phyloP scores from a whole-genome alignment of 2,329 filamentous ascomycete genomes.

The Ceratocystis diversiconidia region DNA sequence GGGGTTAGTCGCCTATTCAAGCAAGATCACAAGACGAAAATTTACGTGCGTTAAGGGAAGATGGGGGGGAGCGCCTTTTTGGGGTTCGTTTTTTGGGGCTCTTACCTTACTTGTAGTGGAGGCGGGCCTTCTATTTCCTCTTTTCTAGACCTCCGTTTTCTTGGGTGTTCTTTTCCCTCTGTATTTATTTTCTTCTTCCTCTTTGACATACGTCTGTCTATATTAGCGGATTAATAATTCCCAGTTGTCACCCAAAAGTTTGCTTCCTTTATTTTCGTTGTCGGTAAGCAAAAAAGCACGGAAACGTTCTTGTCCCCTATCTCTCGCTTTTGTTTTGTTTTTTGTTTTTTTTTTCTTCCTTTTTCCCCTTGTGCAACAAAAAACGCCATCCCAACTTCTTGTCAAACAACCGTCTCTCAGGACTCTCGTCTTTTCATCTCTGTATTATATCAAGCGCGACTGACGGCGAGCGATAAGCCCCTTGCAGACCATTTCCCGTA shows the following conservation, averaged over 20 bases:
- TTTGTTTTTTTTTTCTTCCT: background rate
- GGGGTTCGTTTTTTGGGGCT: background rate
- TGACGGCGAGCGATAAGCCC: background rate
- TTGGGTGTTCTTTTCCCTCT: conserved; percentile 1
- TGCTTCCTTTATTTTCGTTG: conserved; percentile 2
- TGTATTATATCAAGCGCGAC: background rate
- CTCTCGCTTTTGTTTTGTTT: background rate
- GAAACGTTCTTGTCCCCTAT: background rate
- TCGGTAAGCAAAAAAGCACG: background rate
- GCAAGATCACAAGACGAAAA: too few relatives aligned
- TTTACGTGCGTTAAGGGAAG: too few relatives aligned
- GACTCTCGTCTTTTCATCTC: background rate
- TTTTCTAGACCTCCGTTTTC: background rate
- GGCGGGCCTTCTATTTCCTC: background rate
- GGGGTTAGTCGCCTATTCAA: too few relatives aligned
- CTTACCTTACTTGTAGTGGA: background rate
- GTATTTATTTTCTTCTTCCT: conserved; percentile 8
- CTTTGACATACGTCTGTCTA: conserved; percentile 6
- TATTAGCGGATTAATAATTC: conserved; percentile 9
- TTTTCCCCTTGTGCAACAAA: background rate
- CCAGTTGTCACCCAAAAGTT: conserved; percentile 12
- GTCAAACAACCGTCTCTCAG: background rate
- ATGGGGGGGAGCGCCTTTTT: too few relatives aligned
- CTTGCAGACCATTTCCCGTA: background rate
- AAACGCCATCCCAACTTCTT: background rate